These are phyloP conservation scores for Rhizophagus prolifer DNA, from an alignment of 192 early-diverging fungal genomes.

Conservation along the genomic window DNA sequence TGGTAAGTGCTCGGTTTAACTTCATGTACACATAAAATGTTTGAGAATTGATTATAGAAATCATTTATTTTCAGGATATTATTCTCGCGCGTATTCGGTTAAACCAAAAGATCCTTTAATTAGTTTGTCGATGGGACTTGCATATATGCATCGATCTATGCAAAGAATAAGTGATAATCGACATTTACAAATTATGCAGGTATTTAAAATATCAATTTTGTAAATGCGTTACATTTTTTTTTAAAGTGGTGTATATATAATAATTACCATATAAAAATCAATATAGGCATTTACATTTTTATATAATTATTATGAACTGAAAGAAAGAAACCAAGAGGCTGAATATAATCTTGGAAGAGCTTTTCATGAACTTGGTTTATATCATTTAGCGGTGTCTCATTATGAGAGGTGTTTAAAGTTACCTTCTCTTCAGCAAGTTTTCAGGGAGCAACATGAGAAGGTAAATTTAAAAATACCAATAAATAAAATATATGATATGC, in stretches of 20 bases:
- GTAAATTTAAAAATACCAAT: not conserved
- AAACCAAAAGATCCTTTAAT: constrained; percentile 67
- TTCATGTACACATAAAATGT: not conserved
- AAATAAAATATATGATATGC: not conserved
- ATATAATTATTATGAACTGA: constrained; percentile 57
- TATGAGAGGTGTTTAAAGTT: constrained; percentile 75
- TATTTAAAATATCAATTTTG: not conserved
- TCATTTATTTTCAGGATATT: constrained; percentile 40
- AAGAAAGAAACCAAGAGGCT: constrained; percentile 54
- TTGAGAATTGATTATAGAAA: not conserved
- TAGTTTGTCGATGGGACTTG: constrained; percentile 60
- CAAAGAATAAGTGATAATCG: constrained; percentile 69
- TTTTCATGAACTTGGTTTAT: constrained; percentile 74
- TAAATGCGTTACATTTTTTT: not conserved
- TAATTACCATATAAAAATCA: not conserved
- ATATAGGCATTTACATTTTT: constrained; percentile 62
- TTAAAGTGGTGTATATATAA: no score
- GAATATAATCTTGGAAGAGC: constrained; percentile 87
- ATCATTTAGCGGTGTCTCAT: constrained; percentile 79
- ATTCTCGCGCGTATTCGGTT: constrained; percentile 56
- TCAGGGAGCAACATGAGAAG: constrained; percentile 27
- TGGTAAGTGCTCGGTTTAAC: constrained; percentile 41
- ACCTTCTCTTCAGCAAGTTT: constrained; percentile 43
- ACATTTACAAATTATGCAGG: constrained; percentile 65
- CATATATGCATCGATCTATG: constrained; percentile 65